phyloP scores from a whole-genome alignment of 208 protist species.

The Herpetomonas tarakana region DNA sequence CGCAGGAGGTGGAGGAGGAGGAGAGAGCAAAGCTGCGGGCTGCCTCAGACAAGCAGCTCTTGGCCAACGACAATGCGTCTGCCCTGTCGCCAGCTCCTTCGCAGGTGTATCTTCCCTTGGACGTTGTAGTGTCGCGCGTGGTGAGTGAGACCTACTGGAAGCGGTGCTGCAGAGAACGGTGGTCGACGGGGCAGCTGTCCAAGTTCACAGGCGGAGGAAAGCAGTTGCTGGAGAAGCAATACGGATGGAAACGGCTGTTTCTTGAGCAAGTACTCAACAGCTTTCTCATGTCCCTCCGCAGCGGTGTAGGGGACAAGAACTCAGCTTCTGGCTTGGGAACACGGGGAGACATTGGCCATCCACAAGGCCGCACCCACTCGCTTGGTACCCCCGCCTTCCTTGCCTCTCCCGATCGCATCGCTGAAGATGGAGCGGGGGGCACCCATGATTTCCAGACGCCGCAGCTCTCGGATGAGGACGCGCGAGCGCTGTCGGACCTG shows the following conservation, averaged over 20 bases:
- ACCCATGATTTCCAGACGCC: constrained; percentile 18
- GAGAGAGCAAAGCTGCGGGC: constrained; percentile 1
- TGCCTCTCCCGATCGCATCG: constrained; percentile 11
- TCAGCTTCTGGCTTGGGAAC: too few species aligned
- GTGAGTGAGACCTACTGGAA: constrained; percentile 57
- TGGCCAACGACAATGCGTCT: too few species aligned
- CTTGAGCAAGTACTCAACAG: constrained; percentile 75
- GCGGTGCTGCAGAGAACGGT: constrained; percentile 69
- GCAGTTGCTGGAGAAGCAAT: constrained; percentile 24
- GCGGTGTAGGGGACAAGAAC: constrained; percentile 4
- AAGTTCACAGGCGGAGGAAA: constrained; percentile 29
- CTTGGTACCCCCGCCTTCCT: neutral
- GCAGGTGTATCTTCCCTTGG: constrained; percentile 30
- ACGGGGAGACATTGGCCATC: neutral
- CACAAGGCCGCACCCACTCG: neutral
- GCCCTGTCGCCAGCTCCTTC: too few species aligned
- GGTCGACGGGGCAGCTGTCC: constrained; percentile 83
- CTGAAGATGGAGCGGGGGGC: constrained; percentile 15
- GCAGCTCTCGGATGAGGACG: constrained; percentile 25
- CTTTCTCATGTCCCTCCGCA: constrained; percentile 59
- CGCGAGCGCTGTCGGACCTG: constrained; percentile 36
- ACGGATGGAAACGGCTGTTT: constrained; percentile 85
- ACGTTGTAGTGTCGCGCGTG: constrained; percentile 40
- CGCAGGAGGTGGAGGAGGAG: constrained; percentile 9
- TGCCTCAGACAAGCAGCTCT: neutral